phyloP scores from a whole-genome alignment of 345 rosid genomes.

The Raphanus sativus region DNA sequence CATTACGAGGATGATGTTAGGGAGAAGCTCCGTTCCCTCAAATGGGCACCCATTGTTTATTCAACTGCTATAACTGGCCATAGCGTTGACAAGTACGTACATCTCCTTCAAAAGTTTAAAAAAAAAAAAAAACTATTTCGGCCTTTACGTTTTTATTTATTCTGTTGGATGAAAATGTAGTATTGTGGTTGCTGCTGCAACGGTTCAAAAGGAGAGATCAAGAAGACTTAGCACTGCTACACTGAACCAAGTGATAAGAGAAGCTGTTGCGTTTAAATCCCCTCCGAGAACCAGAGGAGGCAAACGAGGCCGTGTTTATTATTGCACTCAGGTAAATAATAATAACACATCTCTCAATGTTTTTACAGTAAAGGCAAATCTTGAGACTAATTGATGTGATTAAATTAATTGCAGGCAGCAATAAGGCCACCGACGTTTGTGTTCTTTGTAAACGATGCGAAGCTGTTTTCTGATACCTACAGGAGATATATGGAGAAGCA shows the following conservation, averaged over 20 bases:
- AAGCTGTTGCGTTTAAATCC: slow-evolving; percentile 85
- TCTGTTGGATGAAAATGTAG: slow-evolving; percentile 42
- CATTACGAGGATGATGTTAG: slow-evolving; percentile 88
- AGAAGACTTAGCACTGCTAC: slow-evolving; percentile 82
- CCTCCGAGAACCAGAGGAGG: slow-evolving; percentile 96
- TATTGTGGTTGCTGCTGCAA: slow-evolving; percentile 71
- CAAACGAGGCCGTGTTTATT: slow-evolving; percentile 83
- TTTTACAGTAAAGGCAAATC: background rate
- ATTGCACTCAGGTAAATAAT: slow-evolving; percentile 70
- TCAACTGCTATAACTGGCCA: slow-evolving; percentile 87
- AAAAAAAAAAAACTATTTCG: background rate
- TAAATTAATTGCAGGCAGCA: slow-evolving; percentile 77
- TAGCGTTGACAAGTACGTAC: slow-evolving; percentile 73
- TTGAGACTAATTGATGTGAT: background rate
- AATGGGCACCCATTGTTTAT: slow-evolving; percentile 95
- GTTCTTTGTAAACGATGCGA: slow-evolving; percentile 89
- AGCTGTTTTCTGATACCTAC: slow-evolving; percentile 85
- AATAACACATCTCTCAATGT: no score
- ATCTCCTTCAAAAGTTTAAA: slow-evolving; percentile 24
- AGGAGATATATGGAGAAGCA: slow-evolving; percentile 95
- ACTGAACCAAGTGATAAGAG: slow-evolving; percentile 80
- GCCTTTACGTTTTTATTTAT: background rate
- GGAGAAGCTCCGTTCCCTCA: slow-evolving; percentile 81
- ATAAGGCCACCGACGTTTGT: slow-evolving; percentile 96
- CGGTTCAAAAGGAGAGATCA: slow-evolving; percentile 88